Conservation (phyloP, 2,329 filamentous ascomycete species). For the Xylaria digitata region DNA sequence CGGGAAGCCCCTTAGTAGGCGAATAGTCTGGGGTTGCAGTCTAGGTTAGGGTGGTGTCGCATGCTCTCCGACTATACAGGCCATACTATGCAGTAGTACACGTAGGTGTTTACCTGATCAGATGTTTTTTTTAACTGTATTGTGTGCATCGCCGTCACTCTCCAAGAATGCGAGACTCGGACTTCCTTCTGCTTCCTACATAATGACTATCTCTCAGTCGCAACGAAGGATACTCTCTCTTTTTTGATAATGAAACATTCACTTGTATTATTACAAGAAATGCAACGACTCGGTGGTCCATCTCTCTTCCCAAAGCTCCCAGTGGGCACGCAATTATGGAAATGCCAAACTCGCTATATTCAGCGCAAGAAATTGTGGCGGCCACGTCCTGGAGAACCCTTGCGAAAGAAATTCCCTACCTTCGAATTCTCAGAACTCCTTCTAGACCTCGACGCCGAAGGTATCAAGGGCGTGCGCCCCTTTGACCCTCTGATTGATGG, state of each 20-base stretch:
- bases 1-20: conserved; percentile 19
- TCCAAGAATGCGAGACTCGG: background rate
- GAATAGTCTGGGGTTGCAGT: conserved; percentile 24
- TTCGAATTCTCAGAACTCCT: conserved; percentile 57
- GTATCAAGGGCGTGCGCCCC: conserved; percentile 57
- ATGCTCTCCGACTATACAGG: background rate
- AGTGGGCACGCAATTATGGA: conserved; percentile 26
- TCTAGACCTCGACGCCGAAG: conserved; percentile 65
- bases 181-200: conserved; percentile 1
- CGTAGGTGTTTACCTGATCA: background rate
- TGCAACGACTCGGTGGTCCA: conserved; percentile 40
- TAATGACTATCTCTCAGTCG: conserved; percentile 11
- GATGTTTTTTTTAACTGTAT: too few species aligned
- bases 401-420: conserved; percentile 19
- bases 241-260: background rate
- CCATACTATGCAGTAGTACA: background rate
- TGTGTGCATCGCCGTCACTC: conserved; percentile 6
- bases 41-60: conserved; percentile 7
- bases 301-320: conserved; percentile 31
- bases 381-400: conserved; percentile 25
- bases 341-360: conserved; percentile 29
- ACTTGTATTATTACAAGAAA: conserved; percentile 31
- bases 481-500: conserved; percentile 54
- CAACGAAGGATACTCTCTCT: background rate
- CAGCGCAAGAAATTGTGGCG: background rate